Percentiles rank a stretch among this genome's conserved stretches.
Evolutionary conservation across 2,329 filamentous ascomycete genomes (phyloP).

Genomic region (Botrytis galanthina): DNA sequence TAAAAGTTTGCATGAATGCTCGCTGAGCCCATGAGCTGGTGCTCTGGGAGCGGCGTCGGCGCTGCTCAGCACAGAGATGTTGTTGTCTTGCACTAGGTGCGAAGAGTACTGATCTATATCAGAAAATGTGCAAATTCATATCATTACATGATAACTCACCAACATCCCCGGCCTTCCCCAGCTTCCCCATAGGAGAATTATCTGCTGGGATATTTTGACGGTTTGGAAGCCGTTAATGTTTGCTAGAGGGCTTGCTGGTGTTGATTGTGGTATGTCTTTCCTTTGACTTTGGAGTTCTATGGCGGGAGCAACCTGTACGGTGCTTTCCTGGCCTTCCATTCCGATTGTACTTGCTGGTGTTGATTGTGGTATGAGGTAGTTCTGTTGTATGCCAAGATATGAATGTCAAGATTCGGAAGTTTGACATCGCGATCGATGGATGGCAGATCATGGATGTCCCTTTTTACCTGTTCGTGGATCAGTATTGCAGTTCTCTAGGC

Average conservation of each 20-base stretch:
- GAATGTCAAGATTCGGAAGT: background rate
- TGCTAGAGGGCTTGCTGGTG: background rate
- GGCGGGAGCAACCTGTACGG: too few species aligned
- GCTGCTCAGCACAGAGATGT: too few species aligned
- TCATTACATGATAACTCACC: background rate
- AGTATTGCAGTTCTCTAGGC: background rate
- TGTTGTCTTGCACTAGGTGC: background rate
- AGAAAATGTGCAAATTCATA: background rate
- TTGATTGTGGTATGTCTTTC: background rate
- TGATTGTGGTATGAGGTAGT: background rate
- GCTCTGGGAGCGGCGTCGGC: accelerated
- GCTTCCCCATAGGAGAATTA: background rate
- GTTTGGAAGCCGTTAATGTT: background rate
- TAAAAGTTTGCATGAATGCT: background rate
- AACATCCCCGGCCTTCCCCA: accelerated
- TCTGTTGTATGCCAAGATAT: background rate
- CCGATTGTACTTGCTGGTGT: background rate
- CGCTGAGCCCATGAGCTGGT: background rate
- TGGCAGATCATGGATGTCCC: background rate
- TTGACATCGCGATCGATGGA: background rate
- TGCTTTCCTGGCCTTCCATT: too few species aligned
- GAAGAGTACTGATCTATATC: background rate
- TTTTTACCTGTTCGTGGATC: background rate
- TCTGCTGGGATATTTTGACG: background rate
- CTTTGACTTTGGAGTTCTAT: too few species aligned